Base-by-base conservation (phyloP, 169 alveolate genomes). In the Blepharisma undulans region DNA sequence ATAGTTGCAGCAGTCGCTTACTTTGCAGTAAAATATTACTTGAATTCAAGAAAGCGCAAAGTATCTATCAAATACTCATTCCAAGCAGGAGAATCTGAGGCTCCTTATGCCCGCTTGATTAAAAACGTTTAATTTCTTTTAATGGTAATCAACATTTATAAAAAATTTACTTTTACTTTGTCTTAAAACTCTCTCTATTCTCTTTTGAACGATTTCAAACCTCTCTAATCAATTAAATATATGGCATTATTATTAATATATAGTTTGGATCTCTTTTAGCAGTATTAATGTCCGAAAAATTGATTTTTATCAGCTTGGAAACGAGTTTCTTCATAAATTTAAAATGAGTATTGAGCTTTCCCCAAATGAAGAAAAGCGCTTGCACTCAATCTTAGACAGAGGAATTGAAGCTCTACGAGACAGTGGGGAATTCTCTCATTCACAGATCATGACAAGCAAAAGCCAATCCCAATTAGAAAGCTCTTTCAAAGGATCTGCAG, bases 381-480 rank as follows among this genome's bases (percentile, higher is more conserved):
- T 82, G 8, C 89, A 82, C 22, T 82, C 89, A 59, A 82, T 82
- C 8, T 33, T 82, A 6, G 89, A 82, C n/a, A 22, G 77, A 82
- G 89, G 89, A 21, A 22, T 82, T 22, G 89, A 82, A 82, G 89
- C 89, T 10, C 7, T 82, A 14, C 8, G 36, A 3, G 76, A 82
- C 12, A 48, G 36, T 59, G 25, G 32, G 7, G 89, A 82, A 30
- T 25, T 25, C 80, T 8, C n/a, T 14, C 8, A 25, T 74, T 74
- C 80, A 74, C 66, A 48, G 66, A 48, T 48, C 0, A 48, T 12
- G 7, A 48, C 7, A 10, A 48, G 66, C 14, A 74, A 74, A 74
- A 74, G 80, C 80, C 80, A 22, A 4, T 74, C 80, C 7, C 7
- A 25, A 18, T 25, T 74, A 74, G 80, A 74, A 8, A 74, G 12